These are phyloP conservation scores for Ensete glaucum DNA, from an alignment of 176 grass and related monocot species.

Conservation along the genomic window DNA sequence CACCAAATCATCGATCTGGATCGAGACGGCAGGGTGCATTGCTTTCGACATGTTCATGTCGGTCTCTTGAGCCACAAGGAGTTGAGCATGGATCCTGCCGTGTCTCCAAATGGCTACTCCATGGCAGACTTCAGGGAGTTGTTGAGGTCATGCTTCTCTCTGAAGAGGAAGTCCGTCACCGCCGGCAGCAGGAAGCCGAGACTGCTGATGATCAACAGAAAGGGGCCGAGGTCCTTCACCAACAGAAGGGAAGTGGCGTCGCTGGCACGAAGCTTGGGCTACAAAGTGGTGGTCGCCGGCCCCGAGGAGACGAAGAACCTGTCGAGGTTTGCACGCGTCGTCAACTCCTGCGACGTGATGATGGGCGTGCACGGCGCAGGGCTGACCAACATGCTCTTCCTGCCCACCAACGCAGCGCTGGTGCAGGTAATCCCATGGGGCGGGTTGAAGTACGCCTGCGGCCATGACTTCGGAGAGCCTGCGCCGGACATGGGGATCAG, in stretches of 20 bases:
- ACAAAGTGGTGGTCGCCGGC: slow-evolving; percentile 28
- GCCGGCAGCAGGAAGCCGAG: slow-evolving; percentile 20
- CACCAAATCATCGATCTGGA: slow-evolving; percentile 7
- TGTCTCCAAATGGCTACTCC: not conserved
- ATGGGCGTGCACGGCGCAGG: slow-evolving; percentile 65
- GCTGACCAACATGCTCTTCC: slow-evolving; percentile 81
- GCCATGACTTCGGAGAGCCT: slow-evolving; percentile 35
- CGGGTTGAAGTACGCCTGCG: slow-evolving; percentile 34
- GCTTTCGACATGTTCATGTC: not conserved
- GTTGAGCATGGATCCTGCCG: not conserved
- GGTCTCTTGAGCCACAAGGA: slow-evolving; percentile 11
- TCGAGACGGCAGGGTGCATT: not conserved
- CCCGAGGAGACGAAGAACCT: slow-evolving; percentile 23
- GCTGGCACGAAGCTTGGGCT: slow-evolving; percentile 26
- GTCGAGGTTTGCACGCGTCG: slow-evolving; percentile 28
- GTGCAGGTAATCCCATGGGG: slow-evolving; percentile 73
- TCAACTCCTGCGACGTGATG: slow-evolving; percentile 54
- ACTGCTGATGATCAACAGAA: slow-evolving; percentile 54
- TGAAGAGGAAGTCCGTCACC: not conserved
- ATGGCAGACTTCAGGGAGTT: slow-evolving; percentile 11
- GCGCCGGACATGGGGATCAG: slow-evolving; percentile 50
- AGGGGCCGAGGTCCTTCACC: slow-evolving; percentile 51
- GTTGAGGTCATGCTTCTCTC: not conserved
- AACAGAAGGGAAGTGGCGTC: slow-evolving; percentile 41
- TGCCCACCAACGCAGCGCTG: slow-evolving; percentile 35